Evolutionary conservation across 768 basidiomycete genomes (phyloP), one percentile per base, ranked within the genome.

Genomic region (Xerocomellus intermedius): DNA sequence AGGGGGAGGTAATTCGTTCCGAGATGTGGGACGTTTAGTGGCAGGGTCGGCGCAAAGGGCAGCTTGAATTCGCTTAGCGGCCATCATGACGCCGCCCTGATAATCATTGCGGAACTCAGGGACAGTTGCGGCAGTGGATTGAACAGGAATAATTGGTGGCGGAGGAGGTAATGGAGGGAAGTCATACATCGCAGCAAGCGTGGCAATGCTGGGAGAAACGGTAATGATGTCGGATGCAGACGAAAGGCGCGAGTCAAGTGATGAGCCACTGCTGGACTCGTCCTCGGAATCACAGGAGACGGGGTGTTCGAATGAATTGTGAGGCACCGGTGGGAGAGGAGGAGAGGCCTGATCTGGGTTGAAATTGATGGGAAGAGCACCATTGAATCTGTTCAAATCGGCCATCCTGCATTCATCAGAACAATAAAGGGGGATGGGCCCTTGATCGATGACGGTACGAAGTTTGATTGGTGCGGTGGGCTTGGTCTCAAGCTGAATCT

Each of bases 341-440:
- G 77, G 75, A 2, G 73, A 72, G 13, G 75, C 68, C 22, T 74
- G 74, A 57, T 74, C 70, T 28, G 81, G 82, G 59, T 82, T 68
- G 67, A 77, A 81, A 59, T 79, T 67, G 64, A 77, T 74, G 50
- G 76, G 75, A 44, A 79, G 71, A 48, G 67, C 72, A 35, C 73
- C 73, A 37, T 74, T 67, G 26, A 63, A 64, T 62, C 68, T 68
- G 63, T 75, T 74, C 61, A 84, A 66, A 69, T 92, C 90, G 38
- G 73, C 73, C 39, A 84, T 69, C 56, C 81, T 77, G 67, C 90
- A 93, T 64, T 86, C 81, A 58, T 89, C 87, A 1, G 89, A 91
- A 72, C 90, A 93, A 74, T 93, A 92, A 55, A 92, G 79, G 19
- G 89, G 89, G 1, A 82, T 83, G n/a, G 88, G 89, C 1, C 78